Conservation (phyloP, 208 protist species). For the Acanthamoeba culbertsoni region DNA sequence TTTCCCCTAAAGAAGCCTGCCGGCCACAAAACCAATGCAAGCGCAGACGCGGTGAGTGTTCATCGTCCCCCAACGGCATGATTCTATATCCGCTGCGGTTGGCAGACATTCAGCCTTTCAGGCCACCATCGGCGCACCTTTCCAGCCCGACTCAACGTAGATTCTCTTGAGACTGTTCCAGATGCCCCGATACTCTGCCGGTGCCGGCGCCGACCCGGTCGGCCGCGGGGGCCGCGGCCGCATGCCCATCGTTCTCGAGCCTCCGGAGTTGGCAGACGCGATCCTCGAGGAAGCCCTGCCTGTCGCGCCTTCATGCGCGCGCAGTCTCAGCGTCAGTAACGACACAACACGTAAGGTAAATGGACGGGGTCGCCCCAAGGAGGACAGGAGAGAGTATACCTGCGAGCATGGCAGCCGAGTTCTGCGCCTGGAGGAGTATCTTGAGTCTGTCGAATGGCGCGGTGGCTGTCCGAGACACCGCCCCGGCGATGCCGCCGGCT, state of each 20-base stretch:
- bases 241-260: neutral
- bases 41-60: no score
- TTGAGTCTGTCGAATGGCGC: slow-evolving; percentile 60
- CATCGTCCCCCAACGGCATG: no score
- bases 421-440: slow-evolving; percentile 56
- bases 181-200: neutral
- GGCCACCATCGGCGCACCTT: neutral
- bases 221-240: neutral
- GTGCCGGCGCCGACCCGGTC: neutral
- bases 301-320: no score
- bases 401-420: slow-evolving; percentile 24
- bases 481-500: slow-evolving; percentile 18
- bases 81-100: no score
- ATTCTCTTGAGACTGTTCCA: slow-evolving; percentile 46
- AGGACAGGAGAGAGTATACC: neutral
- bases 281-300: no score
- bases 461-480: slow-evolving; percentile 42
- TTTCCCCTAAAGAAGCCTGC: slow-evolving; percentile 50
- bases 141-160: slow-evolving; percentile 16
- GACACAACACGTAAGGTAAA: no score
- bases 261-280: no score
- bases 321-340: no score
- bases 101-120: neutral
- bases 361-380: no score
- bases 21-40: neutral